Evolutionary conservation across 805 yeast species (phyloP).

Genomic region (Candida golubevii): DNA sequence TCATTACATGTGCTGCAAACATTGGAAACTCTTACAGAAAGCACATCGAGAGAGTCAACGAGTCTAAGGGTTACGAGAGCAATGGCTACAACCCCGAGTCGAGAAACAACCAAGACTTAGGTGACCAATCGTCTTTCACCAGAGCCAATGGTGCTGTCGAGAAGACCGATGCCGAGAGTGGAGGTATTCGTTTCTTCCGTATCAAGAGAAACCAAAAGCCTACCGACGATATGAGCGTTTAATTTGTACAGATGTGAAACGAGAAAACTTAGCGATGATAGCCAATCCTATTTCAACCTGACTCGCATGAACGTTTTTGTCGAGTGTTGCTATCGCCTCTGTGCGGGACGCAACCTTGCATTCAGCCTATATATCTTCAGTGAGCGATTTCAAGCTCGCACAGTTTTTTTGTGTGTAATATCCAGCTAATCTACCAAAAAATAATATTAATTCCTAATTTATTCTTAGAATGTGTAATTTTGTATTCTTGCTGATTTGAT

Average conservation of each 20-base stretch:
- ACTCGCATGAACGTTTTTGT: no score
- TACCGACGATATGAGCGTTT: constrained; percentile 43
- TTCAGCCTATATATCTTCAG: not conserved
- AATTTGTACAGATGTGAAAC: constrained; percentile 5
- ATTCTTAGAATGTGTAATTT: not conserved
- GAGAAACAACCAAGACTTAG: constrained; percentile 19
- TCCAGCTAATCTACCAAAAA: constrained; percentile 6
- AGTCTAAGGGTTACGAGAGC: constrained; percentile 17
- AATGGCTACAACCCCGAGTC: constrained; percentile 17
- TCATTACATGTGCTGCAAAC: constrained; percentile 49
- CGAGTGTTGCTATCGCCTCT: no score
- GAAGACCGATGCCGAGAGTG: constrained; percentile 38
- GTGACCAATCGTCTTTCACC: constrained; percentile 42
- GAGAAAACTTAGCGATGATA: no score
- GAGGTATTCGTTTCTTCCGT: constrained; percentile 74
- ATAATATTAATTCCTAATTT: not conserved
- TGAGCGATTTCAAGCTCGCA: not conserved
- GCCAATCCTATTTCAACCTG: no score
- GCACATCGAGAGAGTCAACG: constrained; percentile 41
- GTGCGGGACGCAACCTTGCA: not conserved
- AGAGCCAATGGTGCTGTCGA: constrained; percentile 30
- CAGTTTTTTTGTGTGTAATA: constrained; percentile 5
- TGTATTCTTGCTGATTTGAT: not conserved
- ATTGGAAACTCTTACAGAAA: constrained; percentile 47
- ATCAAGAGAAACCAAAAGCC: constrained; percentile 53